phyloP scores from a whole-genome alignment of 176 grass and related monocot species.

The Avena insularis region DNA sequence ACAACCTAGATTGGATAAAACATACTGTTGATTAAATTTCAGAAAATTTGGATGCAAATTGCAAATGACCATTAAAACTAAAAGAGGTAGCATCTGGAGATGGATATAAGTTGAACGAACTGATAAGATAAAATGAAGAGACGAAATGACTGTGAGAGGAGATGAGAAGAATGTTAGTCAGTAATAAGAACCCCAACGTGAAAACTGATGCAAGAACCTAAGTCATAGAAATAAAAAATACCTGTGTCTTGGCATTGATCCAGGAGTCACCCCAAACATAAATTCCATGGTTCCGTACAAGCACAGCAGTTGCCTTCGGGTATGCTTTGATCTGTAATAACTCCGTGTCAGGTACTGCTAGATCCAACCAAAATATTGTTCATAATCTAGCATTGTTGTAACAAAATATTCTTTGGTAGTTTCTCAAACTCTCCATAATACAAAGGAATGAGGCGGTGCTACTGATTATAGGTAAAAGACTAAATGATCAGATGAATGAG shows the following conservation, averaged over 20 bases:
- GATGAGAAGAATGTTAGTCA: slow-evolving; percentile 4
- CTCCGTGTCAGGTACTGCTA: slow-evolving; percentile 1
- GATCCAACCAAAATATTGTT: slow-evolving; percentile 8
- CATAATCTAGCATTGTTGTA: slow-evolving; percentile 12
- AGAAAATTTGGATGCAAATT: slow-evolving; percentile 3
- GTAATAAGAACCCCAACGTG: neutral
- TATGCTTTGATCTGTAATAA: slow-evolving; percentile 85
- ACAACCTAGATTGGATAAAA: slow-evolving; percentile 24
- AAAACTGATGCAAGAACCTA: slow-evolving; percentile 1
- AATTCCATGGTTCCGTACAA: slow-evolving; percentile 96
- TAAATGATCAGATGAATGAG: slow-evolving; percentile 12
- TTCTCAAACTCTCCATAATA: slow-evolving; percentile 19
- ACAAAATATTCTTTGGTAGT: slow-evolving; percentile 14
- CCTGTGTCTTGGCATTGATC: slow-evolving; percentile 97
- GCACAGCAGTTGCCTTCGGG: slow-evolving; percentile 91
- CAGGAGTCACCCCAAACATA: slow-evolving; percentile 98
- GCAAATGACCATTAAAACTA: slow-evolving; percentile 6
- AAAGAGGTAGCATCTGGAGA: slow-evolving; percentile 11
- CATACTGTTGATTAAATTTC: slow-evolving; percentile 1
- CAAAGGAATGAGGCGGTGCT: neutral
- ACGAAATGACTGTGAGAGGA: slow-evolving; percentile 4
- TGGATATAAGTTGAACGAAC: slow-evolving; percentile 1
- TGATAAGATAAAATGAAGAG: slow-evolving; percentile 14
- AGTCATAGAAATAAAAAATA: slow-evolving; percentile 32
- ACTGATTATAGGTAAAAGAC: slow-evolving; percentile 13